phyloP scores from a whole-genome alignment of 805 yeast genomes.

The Candida nitratophila region DNA sequence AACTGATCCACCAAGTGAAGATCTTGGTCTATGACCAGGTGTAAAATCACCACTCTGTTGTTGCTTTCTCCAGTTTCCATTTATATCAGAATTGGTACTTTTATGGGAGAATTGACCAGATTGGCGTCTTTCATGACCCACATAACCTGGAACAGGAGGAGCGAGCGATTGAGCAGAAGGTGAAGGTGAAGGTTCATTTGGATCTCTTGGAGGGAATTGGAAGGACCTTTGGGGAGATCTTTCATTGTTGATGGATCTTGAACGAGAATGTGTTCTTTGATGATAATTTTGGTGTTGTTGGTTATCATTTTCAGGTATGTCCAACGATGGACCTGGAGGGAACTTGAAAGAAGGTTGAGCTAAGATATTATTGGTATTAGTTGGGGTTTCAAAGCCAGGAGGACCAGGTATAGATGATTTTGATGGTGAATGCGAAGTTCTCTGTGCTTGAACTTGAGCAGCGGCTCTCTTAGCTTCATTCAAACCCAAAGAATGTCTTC shows the following conservation, averaged over 20 bases:
- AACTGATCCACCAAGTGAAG: slow-evolving; percentile 61
- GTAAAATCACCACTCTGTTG: slow-evolving; percentile 41
- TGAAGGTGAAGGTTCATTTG: background rate
- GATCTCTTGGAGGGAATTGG: slow-evolving; percentile 58
- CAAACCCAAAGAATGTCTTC: slow-evolving; percentile 89
- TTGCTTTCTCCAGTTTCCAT: slow-evolving; percentile 62
- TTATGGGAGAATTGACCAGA: slow-evolving; percentile 33
- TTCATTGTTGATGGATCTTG: slow-evolving; percentile 20
- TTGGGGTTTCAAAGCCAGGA: slow-evolving; percentile 4
- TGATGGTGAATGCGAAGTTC: slow-evolving; percentile 32
- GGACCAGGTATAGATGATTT: slow-evolving; percentile 13
- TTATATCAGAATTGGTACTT: slow-evolving; percentile 38
- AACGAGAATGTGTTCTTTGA: slow-evolving; percentile 26
- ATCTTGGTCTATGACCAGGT: slow-evolving; percentile 75
- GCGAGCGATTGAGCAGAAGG: slow-evolving; percentile 23
- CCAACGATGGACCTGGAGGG: slow-evolving; percentile 33
- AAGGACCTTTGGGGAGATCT: slow-evolving; percentile 42
- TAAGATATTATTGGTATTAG: slow-evolving; percentile 4
- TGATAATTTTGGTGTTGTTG: slow-evolving; percentile 8
- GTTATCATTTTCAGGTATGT: slow-evolving; percentile 5
- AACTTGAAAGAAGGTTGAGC: slow-evolving; percentile 40
- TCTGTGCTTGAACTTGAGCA: slow-evolving; percentile 80
- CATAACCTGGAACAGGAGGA: slow-evolving; percentile 50
- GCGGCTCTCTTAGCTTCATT: slow-evolving; percentile 95
- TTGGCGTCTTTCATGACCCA: slow-evolving; percentile 35